Conservation (phyloP, 306 rosid species). For the Macrotyloma uniflorum region DNA sequence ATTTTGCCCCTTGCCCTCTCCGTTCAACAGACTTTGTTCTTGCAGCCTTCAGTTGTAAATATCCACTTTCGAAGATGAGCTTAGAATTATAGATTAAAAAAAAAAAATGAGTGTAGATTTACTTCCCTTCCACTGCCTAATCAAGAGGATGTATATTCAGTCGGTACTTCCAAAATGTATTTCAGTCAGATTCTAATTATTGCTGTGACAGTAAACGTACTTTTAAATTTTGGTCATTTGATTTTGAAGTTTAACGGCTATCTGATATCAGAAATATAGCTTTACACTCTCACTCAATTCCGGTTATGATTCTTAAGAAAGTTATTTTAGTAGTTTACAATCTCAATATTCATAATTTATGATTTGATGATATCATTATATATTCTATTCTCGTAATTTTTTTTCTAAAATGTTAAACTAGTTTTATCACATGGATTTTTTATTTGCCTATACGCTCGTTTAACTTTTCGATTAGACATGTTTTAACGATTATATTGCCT, state of each 20-base stretch:
- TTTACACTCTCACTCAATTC: too few relatives aligned
- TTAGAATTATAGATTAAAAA: constrained; percentile 11
- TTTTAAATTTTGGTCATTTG: constrained; percentile 29
- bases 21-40: constrained; percentile 73
- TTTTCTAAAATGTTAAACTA: not conserved
- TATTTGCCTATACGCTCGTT: not conserved
- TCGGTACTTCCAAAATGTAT: constrained; percentile 11
- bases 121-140: constrained; percentile 18
- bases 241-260: not conserved
- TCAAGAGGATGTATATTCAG: constrained; percentile 38
- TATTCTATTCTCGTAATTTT: not conserved
- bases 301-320: too few relatives aligned
- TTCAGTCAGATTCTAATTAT: constrained; percentile 15
- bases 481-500: not conserved
- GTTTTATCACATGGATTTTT: too few relatives aligned
- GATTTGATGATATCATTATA: too few relatives aligned
- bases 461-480: not conserved
- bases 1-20: constrained; percentile 87
- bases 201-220: constrained; percentile 5
- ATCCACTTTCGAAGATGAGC: constrained; percentile 84
- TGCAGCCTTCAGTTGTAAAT: constrained; percentile 86
- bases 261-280: not conserved
- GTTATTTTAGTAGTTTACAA: too few relatives aligned
- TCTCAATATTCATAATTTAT: too few relatives aligned
- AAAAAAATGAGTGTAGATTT: not conserved